Conservation (phyloP, 352 stramenopile species). For the Globisporangium canariense region DNA sequence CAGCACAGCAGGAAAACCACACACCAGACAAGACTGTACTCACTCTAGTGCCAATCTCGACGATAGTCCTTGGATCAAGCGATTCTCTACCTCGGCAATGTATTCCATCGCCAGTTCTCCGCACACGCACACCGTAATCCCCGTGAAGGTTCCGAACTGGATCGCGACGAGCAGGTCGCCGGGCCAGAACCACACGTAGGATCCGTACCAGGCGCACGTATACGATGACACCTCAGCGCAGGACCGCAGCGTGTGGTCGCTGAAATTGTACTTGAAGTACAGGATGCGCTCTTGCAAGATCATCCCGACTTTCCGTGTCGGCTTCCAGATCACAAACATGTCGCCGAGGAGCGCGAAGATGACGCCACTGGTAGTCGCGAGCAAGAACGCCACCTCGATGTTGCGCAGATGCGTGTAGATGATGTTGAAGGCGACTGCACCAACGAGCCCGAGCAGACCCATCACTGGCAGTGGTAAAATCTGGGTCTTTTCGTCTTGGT, state of each 20-base stretch:
- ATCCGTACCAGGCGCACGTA: slow-evolving; percentile 53
- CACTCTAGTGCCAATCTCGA: slow-evolving; percentile 43
- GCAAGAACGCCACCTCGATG: slow-evolving; percentile 79
- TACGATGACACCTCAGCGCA: slow-evolving; percentile 58
- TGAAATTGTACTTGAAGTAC: slow-evolving; percentile 56
- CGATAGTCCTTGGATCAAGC: slow-evolving; percentile 49
- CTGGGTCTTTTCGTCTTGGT: slow-evolving; percentile 52
- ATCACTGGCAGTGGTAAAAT: slow-evolving; percentile 84
- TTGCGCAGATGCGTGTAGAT: slow-evolving; percentile 83
- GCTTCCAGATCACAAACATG: slow-evolving; percentile 85
- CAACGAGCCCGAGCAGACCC: slow-evolving; percentile 66
- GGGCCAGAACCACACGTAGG: slow-evolving; percentile 68
- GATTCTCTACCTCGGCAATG: slow-evolving; percentile 55
- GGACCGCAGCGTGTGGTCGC: slow-evolving; percentile 46
- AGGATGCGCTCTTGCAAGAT: slow-evolving; percentile 79
- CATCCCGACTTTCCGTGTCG: slow-evolving; percentile 71
- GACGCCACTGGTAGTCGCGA: slow-evolving; percentile 74
- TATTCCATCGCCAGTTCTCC: slow-evolving; percentile 68
- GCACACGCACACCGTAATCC: slow-evolving; percentile 67
- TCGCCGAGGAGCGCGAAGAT: slow-evolving; percentile 75
- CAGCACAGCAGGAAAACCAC: neutral
- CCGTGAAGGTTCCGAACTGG: slow-evolving; percentile 70
- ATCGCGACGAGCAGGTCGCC: slow-evolving; percentile 69
- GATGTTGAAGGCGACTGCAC: slow-evolving; percentile 82
- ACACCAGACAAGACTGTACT: slow-evolving; percentile 13